phyloP scores from a whole-genome alignment of 768 basidiomycete species.

The Naganishia kalamii region DNA sequence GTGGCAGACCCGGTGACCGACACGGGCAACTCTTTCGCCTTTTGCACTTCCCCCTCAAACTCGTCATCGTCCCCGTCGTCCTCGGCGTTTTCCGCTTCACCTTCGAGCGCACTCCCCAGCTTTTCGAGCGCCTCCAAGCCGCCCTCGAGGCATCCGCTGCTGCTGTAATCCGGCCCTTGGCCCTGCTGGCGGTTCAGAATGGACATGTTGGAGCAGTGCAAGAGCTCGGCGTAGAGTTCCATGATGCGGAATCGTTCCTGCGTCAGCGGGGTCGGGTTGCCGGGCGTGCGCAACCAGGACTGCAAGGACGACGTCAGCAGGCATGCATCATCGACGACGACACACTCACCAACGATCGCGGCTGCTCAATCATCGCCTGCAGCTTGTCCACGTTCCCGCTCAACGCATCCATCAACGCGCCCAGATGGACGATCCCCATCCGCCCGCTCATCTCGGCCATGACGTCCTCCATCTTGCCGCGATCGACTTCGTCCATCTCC shows the following conservation, averaged over 20 bases:
- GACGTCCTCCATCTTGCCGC: constrained; percentile 38
- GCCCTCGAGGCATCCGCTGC: constrained; percentile 77
- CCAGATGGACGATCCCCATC: constrained; percentile 69
- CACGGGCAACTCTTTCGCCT: constrained; percentile 18
- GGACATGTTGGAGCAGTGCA: constrained; percentile 98
- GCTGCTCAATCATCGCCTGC: constrained; percentile 62
- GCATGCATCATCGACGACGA: neutral
- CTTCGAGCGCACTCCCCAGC: constrained; percentile 71
- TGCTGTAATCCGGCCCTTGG: constrained; percentile 66
- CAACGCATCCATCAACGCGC: constrained; percentile 68
- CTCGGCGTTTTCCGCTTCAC: constrained; percentile 55
- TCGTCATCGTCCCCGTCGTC: constrained; percentile 64
- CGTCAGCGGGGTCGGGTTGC: constrained; percentile 70
- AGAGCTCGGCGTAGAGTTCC: constrained; percentile 90
- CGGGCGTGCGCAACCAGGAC: constrained; percentile 43
- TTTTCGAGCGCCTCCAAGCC: constrained; percentile 78
- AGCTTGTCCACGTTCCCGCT: constrained; percentile 63
- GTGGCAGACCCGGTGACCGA: neutral
- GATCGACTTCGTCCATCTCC: constrained; percentile 32
- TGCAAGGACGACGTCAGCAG: neutral
- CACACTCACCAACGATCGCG: constrained; percentile 66
- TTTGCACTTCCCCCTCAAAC: constrained; percentile 48
- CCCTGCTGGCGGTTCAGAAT: constrained; percentile 75
- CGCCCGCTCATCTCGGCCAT: constrained; percentile 34
- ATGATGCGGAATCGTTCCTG: constrained; percentile 92